Evolutionary conservation across 208 protist species (phyloP), one percentile per base, ranked within the genome.

Genomic region (Acanthamoeba lugdunensis): DNA sequence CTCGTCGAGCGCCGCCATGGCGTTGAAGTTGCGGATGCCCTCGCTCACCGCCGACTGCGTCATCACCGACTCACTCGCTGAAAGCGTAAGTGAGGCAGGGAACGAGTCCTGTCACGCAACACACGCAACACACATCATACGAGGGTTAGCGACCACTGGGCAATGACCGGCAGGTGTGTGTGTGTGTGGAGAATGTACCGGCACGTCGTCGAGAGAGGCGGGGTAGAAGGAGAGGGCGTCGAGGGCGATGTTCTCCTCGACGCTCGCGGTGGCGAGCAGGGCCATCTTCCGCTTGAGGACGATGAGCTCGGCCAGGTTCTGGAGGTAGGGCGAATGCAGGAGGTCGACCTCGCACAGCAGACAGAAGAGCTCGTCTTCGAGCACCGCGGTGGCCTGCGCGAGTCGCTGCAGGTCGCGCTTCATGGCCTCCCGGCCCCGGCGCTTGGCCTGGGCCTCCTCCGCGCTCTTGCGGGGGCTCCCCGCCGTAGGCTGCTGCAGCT

Each of bases 11-110:
- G 79, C 41, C 11, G 79, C 79, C 2, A 87, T 25, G 6, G 79
- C 79, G 52, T 87, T 87, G 79, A 87, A 87, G 79, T 87, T 65
- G 48, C 79, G 79, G 13, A 87, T 41, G 23, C 79, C 79, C 30
- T 87, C 79, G 30, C 52, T 56, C 50, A 87, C 28, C n/a, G 79
- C 79, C 79, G 79, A 87, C 52, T 87, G 50, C 41, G 79, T 63
- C 48, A 87, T 87, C 50, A 63, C 50, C 7, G 50, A 65, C n/a
- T 63, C 79, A 2, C 79, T 87, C 28, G 79, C 45, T 25, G 79
- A 87, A 16, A 65, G 50, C 21, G 50, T 63, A 1, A 87, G 79
- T 28, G 41, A n/a, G 25, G 79, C 25, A 9, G 79, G 79, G 52
- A 87, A 87, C 18, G 79, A 87, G 2, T 56, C 52, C 79, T 87